A percentile compares a stretch with the other conserved stretches of the same genome.
Evolutionary conservation across 2,329 filamentous ascomycete genomes (phyloP).

Genomic region (Myotisia sp.): DNA sequence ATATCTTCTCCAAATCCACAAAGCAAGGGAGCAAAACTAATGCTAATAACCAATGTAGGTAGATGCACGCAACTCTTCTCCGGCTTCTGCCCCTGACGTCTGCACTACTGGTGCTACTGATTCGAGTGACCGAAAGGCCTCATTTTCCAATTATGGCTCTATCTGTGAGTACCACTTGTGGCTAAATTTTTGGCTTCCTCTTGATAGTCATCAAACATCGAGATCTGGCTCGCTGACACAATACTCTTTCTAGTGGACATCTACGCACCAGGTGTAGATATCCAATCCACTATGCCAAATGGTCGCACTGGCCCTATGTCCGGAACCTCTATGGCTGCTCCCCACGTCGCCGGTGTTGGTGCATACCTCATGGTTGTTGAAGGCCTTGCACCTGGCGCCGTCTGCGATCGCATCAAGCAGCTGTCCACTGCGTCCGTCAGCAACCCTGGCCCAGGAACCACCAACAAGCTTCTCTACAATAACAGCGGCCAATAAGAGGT

Average conservation of each 20-base stretch:
- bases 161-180: conserved; percentile 20
- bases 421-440: conserved; percentile 31
- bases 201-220: not conserved
- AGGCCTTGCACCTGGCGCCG: conserved; percentile 30
- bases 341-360: conserved; percentile 40
- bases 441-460: conserved; percentile 15
- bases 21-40: no score
- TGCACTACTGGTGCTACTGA: conserved; percentile 31
- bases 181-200: not conserved
- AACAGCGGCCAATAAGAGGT: no score
- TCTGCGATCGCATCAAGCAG: conserved; percentile 38
- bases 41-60: conserved; percentile 2
- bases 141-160: conserved; percentile 29
- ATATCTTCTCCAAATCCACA: not conserved
- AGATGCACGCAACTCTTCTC: conserved; percentile 21
- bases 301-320: conserved; percentile 33
- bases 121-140: conserved; percentile 20
- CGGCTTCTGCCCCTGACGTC: conserved; percentile 26
- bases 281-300: conserved; percentile 37
- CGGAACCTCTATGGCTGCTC: conserved; percentile 25
- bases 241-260: conserved; percentile 35
- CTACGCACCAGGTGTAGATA: conserved; percentile 42
- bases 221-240: not conserved
- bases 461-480: conserved; percentile 20
- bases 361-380: conserved; percentile 40